Conservation (phyloP, 495 filamentous ascomycete genomes). For the Terfezia claveryi region DNA sequence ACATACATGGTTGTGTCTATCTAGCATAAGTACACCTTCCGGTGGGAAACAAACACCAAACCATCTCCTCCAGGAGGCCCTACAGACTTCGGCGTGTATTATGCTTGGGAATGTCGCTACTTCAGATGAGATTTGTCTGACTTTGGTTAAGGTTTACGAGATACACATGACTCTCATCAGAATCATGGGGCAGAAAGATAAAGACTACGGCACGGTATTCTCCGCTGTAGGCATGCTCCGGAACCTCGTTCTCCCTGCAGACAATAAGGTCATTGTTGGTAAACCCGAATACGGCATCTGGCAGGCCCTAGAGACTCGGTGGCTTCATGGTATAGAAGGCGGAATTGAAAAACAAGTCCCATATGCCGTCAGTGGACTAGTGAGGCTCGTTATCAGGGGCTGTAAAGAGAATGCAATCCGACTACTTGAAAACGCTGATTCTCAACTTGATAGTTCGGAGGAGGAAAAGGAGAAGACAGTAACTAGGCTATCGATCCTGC, state of each 20-base stretch:
- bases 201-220: constrained; percentile 25
- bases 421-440: constrained; percentile 30
- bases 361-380: constrained; percentile 43
- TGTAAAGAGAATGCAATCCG: constrained; percentile 33
- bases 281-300: constrained; percentile 25
- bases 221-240: constrained; percentile 52
- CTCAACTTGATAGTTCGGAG: constrained; percentile 12
- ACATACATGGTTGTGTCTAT: constrained; percentile 9
- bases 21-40: constrained; percentile 31
- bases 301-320: constrained; percentile 15
- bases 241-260: constrained; percentile 47
- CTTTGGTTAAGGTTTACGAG: constrained; percentile 31
- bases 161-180: constrained; percentile 34
- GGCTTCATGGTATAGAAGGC: constrained; percentile 38
- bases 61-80: constrained; percentile 22
- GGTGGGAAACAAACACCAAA: constrained; percentile 26
- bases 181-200: constrained; percentile 25
- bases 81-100: constrained; percentile 53
- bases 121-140: constrained; percentile 38
- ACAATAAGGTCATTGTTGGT: constrained; percentile 39
- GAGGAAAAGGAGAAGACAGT: constrained; percentile 6
- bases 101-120: constrained; percentile 58
- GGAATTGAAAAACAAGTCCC: constrained; percentile 45
- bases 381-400: constrained; percentile 32
- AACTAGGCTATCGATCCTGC: constrained; percentile 23